phyloP scores from a whole-genome alignment of 768 basidiomycete genomes.

The Boletellus ananiceps region DNA sequence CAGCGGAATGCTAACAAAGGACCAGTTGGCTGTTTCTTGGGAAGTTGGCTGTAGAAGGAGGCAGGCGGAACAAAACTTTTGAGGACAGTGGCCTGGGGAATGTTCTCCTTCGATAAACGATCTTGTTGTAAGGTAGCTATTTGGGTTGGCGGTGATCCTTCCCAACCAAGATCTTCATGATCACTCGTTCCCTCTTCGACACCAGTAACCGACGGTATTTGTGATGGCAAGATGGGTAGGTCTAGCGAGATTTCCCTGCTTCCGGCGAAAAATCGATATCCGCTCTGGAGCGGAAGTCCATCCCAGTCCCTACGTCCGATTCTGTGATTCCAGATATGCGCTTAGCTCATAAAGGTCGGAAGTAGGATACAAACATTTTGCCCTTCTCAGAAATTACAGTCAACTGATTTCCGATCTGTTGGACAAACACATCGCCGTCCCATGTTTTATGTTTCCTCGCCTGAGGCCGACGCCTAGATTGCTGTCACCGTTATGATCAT shows the following conservation, averaged over 20 bases:
- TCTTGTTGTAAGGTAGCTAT: constrained; percentile 2
- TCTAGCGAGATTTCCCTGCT: constrained; percentile 64
- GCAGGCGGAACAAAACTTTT: constrained; percentile 46
- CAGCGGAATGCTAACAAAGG: constrained; percentile 16
- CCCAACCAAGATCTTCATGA: constrained; percentile 13
- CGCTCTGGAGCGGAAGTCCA: constrained; percentile 41
- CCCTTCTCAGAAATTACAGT: constrained; percentile 68
- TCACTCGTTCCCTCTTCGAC: constrained; percentile 27
- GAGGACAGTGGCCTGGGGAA: constrained; percentile 8
- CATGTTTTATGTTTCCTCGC: constrained; percentile 79
- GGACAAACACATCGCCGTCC: constrained; percentile 75
- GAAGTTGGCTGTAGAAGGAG: constrained; percentile 55
- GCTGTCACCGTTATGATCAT: constrained; percentile 2
- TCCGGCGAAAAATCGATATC: constrained; percentile 43
- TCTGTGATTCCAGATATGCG: constrained; percentile 31
- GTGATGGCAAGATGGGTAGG: constrained; percentile 42
- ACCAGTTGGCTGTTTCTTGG: constrained; percentile 26
- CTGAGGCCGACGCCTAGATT: constrained; percentile 63
- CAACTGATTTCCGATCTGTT: constrained; percentile 45
- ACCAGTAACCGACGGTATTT: constrained; percentile 46
- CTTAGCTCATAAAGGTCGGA: constrained; percentile 5
- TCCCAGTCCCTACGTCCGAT: constrained; percentile 63
- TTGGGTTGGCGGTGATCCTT: constrained; percentile 13
- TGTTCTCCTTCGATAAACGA: constrained; percentile 17
- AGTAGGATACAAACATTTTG: constrained; percentile 45